Evolutionary conservation across 164 flowering plant genomes (phyloP), one percentile per base, ranked within the genome.

Genomic region (Taxillus chinensis): DNA sequence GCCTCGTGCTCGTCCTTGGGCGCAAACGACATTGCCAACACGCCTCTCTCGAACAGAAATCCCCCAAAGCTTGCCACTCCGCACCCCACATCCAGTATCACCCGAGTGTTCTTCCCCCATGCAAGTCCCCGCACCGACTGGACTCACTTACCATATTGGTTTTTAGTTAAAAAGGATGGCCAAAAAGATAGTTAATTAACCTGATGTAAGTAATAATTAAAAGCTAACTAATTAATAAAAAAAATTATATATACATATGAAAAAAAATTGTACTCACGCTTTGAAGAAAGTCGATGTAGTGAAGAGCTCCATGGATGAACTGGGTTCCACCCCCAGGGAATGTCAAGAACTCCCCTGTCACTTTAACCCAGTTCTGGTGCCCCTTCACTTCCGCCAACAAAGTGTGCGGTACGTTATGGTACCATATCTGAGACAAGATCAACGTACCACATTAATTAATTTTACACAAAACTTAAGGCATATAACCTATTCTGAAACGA

Each of bases 61-160:
- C 99, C 97, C 0, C 97, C 97, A 67, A 93, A 90, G 70, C 97
- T 93, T 8, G 97, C 98, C 57, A 93, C 97, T 6, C 98, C 97
- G 62, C 96, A 88, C 1, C 98, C 98, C 60, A 93, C 97, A 68
- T 93, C 98, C 59, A 93, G 61, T 37, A 88, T 62, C 41, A 85
- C 92, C 53, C 98, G 68, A 3, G 86, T 85, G 54, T 62, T 79
- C 73, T 83, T 88, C 13, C 97, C 98, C 97, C 97, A 93, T 48
- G 73, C 77, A 53, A 93, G 83, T 4, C 70, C 70, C 0, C 87
- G 86, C 15, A 73, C 81, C 8, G 89, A 39, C 97, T 93, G 83
- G 67, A 75, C 27, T 27, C 27, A 27, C 27, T 27, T 27, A 27
- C 27, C 27, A 27, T 27, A 27, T 27, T 27, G 27, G 27, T 27